phyloP scores from a whole-genome alignment of 495 filamentous ascomycete species.

The Penicillium coffeae region DNA sequence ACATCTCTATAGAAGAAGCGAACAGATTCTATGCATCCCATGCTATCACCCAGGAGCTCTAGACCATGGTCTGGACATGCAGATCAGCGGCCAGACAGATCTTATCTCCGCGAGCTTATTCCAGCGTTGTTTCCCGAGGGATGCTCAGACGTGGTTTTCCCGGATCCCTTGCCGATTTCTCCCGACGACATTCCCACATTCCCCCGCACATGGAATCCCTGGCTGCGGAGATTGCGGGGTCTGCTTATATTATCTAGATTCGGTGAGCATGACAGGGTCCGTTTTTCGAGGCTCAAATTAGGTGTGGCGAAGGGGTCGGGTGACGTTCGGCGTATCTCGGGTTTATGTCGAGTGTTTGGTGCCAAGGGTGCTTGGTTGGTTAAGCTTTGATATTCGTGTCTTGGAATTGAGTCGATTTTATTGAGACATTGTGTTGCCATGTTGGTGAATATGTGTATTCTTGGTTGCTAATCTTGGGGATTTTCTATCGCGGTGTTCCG shows the following conservation, averaged over 20 bases:
- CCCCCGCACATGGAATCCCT: not conserved
- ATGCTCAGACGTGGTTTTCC: not conserved
- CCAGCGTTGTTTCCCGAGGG: not conserved
- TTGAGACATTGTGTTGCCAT: no score
- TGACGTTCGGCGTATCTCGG: not conserved
- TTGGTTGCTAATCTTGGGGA: no score
- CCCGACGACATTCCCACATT: not conserved
- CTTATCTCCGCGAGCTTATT: not conserved
- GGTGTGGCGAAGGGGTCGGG: not conserved
- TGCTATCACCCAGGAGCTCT: not conserved
- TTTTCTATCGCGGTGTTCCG: no score
- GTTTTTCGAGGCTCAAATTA: not conserved
- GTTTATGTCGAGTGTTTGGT: not conserved
- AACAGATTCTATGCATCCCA: no score
- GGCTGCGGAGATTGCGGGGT: not conserved
- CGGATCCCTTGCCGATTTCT: conserved; percentile 3
- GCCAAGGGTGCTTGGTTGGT: not conserved
- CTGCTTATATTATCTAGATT: not conserved
- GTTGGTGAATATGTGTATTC: no score
- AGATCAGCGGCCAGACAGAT: not conserved
- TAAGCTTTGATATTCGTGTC: not conserved
- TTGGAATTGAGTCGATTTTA: not conserved
- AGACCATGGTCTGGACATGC: not conserved
- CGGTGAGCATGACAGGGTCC: not conserved
- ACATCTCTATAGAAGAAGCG: no score